Base-by-base conservation (phyloP, 1,284 basidiomycete species). In the Fomitopsis palustris region DNA sequence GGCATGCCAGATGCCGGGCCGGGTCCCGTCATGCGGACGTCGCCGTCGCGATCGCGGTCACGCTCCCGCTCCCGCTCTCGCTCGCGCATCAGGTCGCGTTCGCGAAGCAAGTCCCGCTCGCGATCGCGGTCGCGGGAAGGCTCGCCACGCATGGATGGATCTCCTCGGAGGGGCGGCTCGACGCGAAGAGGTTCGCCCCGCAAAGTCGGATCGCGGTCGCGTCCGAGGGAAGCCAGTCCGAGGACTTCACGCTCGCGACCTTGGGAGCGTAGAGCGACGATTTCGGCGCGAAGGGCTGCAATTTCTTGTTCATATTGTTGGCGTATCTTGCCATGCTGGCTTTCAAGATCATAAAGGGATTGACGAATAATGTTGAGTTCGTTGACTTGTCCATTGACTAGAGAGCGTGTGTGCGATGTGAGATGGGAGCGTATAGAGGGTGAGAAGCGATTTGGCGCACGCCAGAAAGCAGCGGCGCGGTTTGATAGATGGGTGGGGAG, bases 271-370 rank as follows among this genome's bases (percentile, higher is more conserved):
- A 65, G 64, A 33, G 65, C 62, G 57, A 65, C 73, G 65, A 57
- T 69, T 65, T 58, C 69, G 53, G 39, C 66, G 66, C 62, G 70
- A 65, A 64, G 65, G 64, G 70, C 59, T 65, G 79, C 75, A 57
- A 92, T 80, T 64, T 93, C 91, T 12, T 87, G 83, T 67, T 93
- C 89, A 67, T 90, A 92, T 74, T 87, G 82, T 66, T 83, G 80
- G 45, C 89, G 82, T 62, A 90, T 82, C 71, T 88, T 87, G 60
- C 79, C 79, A 65, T 93, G 90, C 61, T 86, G 82, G 17, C 82
- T 78, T 68, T 93, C 91, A 56, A 94, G 84, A 58, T 93, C 90
- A 70, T 90, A 90, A 37, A 93, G 79, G 51, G 86, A 83, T 68
- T 90, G 84, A 61, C 88, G 81, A 67, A 92, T 88, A 70, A 86